These are phyloP conservation scores for Erysimum pusillum DNA, from an alignment of 441 rosid genomes.

Conservation along the genomic window DNA sequence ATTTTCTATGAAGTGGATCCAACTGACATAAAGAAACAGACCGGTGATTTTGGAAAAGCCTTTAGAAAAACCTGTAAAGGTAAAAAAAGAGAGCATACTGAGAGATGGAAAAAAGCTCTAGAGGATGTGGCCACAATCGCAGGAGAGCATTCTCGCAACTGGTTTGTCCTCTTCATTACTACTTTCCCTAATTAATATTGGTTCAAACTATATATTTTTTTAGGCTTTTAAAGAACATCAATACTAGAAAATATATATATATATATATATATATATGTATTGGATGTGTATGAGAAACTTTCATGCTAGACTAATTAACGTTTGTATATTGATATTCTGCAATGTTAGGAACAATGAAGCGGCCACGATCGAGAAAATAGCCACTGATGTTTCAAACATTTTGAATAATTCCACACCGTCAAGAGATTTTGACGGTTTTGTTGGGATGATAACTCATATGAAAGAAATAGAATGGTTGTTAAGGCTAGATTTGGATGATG, in stretches of 20 bases:
- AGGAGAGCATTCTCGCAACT: not conserved
- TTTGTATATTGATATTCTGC: not conserved
- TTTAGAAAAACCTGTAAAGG: not conserved
- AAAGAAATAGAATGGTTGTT: not conserved
- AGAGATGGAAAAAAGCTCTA: not conserved
- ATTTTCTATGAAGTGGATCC: not conserved
- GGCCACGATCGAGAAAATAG: not conserved
- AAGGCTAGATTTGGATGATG: not conserved
- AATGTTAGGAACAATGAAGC: not conserved
- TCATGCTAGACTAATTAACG: not conserved
- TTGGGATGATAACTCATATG: conserved; percentile 2
- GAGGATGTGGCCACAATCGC: not conserved
- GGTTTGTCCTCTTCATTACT: not conserved
- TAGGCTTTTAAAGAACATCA: not conserved
- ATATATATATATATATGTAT: not conserved
- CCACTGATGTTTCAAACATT: not conserved
- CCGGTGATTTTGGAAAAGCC: not conserved
- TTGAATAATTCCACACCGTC: not conserved
- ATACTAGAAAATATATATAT: not conserved
- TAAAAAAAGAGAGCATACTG: not conserved
- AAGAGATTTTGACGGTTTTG: not conserved
- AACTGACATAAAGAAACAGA: not conserved
- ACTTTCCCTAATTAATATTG: not conserved
- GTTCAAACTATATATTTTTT: too few relatives aligned
- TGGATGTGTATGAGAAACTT: not conserved